Base-by-base conservation (phyloP, 2,329 filamentous ascomycete species). In the Madurella fahalii region DNA sequence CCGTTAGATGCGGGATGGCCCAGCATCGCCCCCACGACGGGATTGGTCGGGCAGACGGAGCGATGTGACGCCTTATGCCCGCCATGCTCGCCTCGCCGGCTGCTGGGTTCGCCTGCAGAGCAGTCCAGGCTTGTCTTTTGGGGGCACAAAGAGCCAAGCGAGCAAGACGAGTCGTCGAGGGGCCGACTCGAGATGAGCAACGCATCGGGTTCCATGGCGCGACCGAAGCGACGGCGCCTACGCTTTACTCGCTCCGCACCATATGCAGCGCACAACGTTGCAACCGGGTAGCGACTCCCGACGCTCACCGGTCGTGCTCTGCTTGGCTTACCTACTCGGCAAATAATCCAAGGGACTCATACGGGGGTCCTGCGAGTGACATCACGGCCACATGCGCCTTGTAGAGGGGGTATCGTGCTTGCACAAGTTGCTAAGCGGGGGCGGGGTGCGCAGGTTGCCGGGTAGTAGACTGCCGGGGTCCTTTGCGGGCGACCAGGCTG, bases 1-100 rank as follows among this genome's bases (percentile, higher is more conserved):
- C 54, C 41, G 49, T 53, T 47, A 31, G 52, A 54, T 47, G 52
- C 60, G 58, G 58, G 56, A 58, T 56, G 58, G 58, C 32, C 58
- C 52, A 59, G 50, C 32, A 48, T n/a, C n/a, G 39, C 47, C 18
- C 32, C 16, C 34, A 9, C 11, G 11, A 18, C 30, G 16, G 49
- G 40, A 40, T 44, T 51, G 47, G 40, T 30, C 8, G 39, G 16
- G 31, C 9, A 15, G 11, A 37, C 34, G 37, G 32, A 34, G 20
- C n/a, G 31, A 39, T 40, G 49, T 39, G 50, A 39, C 41, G 32
- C 30, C 31, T 50, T 37, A 15, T 39, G 20, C 30, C n/a, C 32
- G 25, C 20, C 25, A 52, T 37, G 40, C 20, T 54, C 25, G 25
- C 25, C 25, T 25, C 25, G 25, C 25, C 25, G 25, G 25, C 7